These are phyloP conservation scores for Aurinia saxatilis DNA, from an alignment of 345 rosid genomes.

Conservation along the genomic window DNA sequence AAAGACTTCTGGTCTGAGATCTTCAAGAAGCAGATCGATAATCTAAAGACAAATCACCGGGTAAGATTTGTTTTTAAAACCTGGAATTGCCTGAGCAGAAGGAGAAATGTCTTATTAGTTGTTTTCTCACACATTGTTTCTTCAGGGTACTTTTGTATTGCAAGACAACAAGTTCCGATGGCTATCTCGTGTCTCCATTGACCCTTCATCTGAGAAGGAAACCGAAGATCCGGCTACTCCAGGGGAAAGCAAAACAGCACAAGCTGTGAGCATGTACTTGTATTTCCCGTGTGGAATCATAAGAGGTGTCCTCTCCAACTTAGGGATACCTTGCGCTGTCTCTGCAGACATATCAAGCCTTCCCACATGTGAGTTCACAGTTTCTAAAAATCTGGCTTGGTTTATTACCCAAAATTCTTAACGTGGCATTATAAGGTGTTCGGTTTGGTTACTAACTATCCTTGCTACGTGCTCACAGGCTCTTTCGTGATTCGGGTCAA, in stretches of 20 bases:
- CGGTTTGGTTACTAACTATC: background rate
- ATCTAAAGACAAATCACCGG: constrained; percentile 91
- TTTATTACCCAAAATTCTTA: background rate
- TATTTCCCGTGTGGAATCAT: constrained; percentile 97
- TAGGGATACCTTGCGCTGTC: constrained; percentile 95
- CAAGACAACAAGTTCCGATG: constrained; percentile 93
- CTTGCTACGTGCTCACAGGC: constrained; percentile 36
- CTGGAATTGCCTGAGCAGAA: background rate
- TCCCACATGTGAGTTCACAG: constrained; percentile 70
- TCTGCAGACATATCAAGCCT: constrained; percentile 93
- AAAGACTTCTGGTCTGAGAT: constrained; percentile 98
- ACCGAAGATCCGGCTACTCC: constrained; percentile 46
- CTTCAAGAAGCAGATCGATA: constrained; percentile 98
- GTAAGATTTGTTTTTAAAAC: constrained; percentile 28
- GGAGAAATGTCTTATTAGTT: background rate
- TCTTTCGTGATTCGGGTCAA: constrained; percentile 82
- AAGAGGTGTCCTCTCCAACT: constrained; percentile 91
- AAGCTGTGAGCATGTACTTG: constrained; percentile 76
- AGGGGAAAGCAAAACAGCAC: constrained; percentile 60
- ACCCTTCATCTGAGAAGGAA: constrained; percentile 47
- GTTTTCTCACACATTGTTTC: background rate
- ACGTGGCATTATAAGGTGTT: background rate
- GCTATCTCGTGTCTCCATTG: constrained; percentile 68
- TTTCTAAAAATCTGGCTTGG: background rate
- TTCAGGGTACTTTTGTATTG: constrained; percentile 95